phyloP scores from a whole-genome alignment of 441 rosid genomes.

The Corymbia citriodora region DNA sequence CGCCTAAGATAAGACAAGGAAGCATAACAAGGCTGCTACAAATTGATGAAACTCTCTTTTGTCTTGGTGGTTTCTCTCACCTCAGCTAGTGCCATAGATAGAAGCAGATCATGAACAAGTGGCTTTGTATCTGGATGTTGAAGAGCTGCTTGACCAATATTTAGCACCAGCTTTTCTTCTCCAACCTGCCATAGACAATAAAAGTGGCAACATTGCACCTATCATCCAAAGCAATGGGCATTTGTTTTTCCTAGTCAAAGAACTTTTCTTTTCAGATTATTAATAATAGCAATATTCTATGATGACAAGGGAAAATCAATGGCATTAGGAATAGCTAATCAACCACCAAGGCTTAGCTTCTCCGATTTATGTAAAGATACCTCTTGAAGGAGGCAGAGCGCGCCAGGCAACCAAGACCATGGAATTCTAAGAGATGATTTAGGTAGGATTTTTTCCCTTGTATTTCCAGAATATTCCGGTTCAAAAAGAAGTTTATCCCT shows the following conservation, averaged over 20 bases:
- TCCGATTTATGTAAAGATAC: conserved; percentile 19
- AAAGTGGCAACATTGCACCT: not conserved
- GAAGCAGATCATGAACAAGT: conserved; percentile 72
- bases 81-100: conserved; percentile 94
- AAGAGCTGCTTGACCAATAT: conserved; percentile 76
- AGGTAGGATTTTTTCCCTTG: conserved; percentile 67
- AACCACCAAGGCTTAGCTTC: not conserved
- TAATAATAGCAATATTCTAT: not conserved
- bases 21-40: conserved; percentile 47
- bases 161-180: conserved; percentile 75
- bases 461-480: conserved; percentile 87
- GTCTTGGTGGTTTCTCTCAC: conserved; percentile 44
- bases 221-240: not conserved
- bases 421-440: conserved; percentile 71
- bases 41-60: conserved; percentile 19
- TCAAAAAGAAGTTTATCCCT: conserved; percentile 96
- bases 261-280: not conserved
- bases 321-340: not conserved
- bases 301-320: not conserved
- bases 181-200: conserved; percentile 47
- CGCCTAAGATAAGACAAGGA: conserved; percentile 57
- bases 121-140: conserved; percentile 75
- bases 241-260: not conserved
- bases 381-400: conserved; percentile 94
- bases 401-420: conserved; percentile 89